Evolutionary conservation across 306 rosid species (phyloP), one percentile per base, ranked within the genome.

Genomic region (Prunus salicina): DNA sequence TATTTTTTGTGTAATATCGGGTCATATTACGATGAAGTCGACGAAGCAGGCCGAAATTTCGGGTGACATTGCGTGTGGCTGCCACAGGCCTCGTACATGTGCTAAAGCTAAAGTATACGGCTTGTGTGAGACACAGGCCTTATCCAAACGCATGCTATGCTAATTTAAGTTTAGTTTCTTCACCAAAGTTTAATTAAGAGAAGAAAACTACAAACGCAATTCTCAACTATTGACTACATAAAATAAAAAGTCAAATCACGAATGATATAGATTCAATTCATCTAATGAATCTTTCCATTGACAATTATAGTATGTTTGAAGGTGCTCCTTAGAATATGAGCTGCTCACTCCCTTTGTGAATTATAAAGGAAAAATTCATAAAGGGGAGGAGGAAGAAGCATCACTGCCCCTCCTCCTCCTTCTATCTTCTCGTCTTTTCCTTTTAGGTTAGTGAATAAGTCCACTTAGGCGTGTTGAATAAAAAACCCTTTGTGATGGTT

Each of bases 81-180:
- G 78, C 65, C 71, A 71, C 80, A 24, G 77, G 45, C 63, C 73
- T 20, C n/a, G 0, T 8, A 30, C 45, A 3, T 5, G n/a, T 32
- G 19, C 55, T 67, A 24, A 52, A 52, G 1, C 46, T 9, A 2
- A 8, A 58, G 27, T 1, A 11, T 6, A 67, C 0, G 71, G 53
- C 77, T 74, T 81, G 84, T 70, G 84, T 64, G 30, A 7, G 15
- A 13, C 81, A 76, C 84, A 71, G 46, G 74, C 49, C 49, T 8
- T 18, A 64, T 18, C 67, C 20, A 8, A 27, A 62, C 20, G 6
- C 61, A 3, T 3, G 61, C 61, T 12, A 3, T 19, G 7, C 3
- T 4, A 51, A 5, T 51, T 51, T 15, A 15, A 19, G 55, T 15
- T 51, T 51, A 51, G 20, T n/a, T 51, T n/a, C 57, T 34, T 34